These are phyloP conservation scores for Saitozyma sp. DNA, from an alignment of 768 basidiomycete species.

Conservation along the genomic window DNA sequence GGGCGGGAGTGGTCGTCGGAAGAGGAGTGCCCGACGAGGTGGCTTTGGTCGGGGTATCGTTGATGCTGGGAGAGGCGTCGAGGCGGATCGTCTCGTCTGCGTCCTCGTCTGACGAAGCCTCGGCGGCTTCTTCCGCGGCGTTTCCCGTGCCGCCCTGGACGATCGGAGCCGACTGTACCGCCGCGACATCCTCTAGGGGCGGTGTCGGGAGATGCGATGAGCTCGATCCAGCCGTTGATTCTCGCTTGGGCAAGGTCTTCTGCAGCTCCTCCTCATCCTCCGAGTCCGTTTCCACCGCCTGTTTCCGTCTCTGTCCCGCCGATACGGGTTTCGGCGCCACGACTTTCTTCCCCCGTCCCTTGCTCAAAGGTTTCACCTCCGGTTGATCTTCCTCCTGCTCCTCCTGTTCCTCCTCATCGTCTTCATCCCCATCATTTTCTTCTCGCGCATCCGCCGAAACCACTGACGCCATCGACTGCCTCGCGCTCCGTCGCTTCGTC, in stretches of 20 bases:
- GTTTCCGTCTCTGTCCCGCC: slow-evolving; percentile 1
- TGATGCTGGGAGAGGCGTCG: slow-evolving; percentile 15
- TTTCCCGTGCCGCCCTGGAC: background rate
- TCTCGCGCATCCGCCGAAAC: slow-evolving; percentile 12
- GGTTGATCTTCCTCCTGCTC: slow-evolving; percentile 1
- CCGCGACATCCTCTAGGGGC: background rate
- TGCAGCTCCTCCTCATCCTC: slow-evolving; percentile 13
- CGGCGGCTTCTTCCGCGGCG: slow-evolving; percentile 9
- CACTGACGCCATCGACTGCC: slow-evolving; percentile 11
- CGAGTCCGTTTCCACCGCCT: background rate
- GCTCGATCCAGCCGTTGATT: background rate
- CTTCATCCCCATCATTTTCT: slow-evolving; percentile 23
- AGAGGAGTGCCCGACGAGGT: slow-evolving; percentile 3
- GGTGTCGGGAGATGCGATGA: slow-evolving; percentile 7
- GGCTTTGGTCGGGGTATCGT: slow-evolving; percentile 3
- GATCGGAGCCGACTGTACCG: background rate
- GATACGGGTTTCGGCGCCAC: background rate
- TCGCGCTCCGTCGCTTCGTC: slow-evolving; percentile 4
- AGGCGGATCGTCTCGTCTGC: slow-evolving; percentile 26
- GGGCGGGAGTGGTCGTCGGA: background rate
- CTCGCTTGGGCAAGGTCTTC: background rate
- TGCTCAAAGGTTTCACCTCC: slow-evolving; percentile 1
- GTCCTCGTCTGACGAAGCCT: slow-evolving; percentile 5
- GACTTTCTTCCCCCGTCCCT: background rate
- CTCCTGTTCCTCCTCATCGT: slow-evolving; percentile 17